Base-by-base conservation (phyloP, 768 basidiomycete genomes). In the Boletus coccyginus region DNA sequence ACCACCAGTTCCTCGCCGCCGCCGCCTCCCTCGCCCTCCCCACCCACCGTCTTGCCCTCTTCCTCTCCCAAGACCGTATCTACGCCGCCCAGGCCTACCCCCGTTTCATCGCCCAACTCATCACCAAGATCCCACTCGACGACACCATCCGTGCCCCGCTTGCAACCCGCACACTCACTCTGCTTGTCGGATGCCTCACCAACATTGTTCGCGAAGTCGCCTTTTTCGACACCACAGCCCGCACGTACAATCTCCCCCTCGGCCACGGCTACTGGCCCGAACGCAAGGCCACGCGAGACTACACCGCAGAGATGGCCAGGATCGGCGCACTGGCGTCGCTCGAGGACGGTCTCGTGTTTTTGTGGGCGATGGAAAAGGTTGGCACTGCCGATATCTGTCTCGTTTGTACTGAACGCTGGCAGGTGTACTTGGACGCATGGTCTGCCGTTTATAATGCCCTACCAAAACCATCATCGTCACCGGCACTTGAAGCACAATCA, bases 341-440 rank as follows among this genome's bases (percentile, higher is more conserved):
- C 19, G 78, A 81, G 47, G 88, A 91, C 41, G 86, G 85, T 0
- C 70, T 92, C 21, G 74, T 90, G 1, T 85, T 91, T 58, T 70
- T 92, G 14, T 90, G 88, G 88, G 85, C 85, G 0, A 90, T 90
- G 88, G 89, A 90, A 67, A 78, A 81, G 74, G 88, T 88, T 42
- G 21, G 70, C 56, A 7, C 6, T 38, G 3, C 16, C 19, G 13
- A 6, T 19, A 17, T 10, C 32, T 10, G 1, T 5, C 1, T 33
- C 9, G 9, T 33, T 21, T 24, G 31, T 13, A 27, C 44, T 51
- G 19, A 52, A 42, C 9, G 13, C 43, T 24, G 27, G 3, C 46
- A 90, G 89, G 76, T 86, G 27, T 90, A 90, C 64, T 73, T 88
- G 29, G 82, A 85, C 49, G 82, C 87, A 4, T 90, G 89, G 90